Evolutionary conservation across 352 stramenopile genomes (phyloP).

Genomic region (Phytopythium helicoides): DNA sequence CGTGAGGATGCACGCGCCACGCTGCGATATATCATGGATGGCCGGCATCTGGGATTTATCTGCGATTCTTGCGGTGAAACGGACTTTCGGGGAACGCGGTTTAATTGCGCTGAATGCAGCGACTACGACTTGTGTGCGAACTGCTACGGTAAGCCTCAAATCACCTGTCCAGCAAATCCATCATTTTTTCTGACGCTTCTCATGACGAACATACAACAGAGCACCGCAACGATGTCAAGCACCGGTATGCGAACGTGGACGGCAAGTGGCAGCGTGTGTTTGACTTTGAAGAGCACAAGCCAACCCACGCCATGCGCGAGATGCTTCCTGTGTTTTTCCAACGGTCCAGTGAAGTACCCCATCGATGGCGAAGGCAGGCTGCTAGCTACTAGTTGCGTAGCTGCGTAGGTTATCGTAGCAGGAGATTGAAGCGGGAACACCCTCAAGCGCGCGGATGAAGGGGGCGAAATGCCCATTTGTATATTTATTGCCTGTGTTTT

Average conservation of each 20-base stretch:
- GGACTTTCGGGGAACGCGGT: slow-evolving; percentile 71
- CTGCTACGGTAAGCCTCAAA: slow-evolving; percentile 45
- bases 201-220: slow-evolving; percentile 18
- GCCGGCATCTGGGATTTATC: slow-evolving; percentile 76
- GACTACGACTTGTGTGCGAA: slow-evolving; percentile 73
- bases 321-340: slow-evolving; percentile 73
- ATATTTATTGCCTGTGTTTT: slow-evolving; percentile 9
- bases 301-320: slow-evolving; percentile 51
- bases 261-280: slow-evolving; percentile 78
- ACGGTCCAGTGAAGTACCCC: neutral
- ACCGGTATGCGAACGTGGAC: slow-evolving; percentile 79
- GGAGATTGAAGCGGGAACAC: neutral
- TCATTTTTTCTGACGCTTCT: neutral
- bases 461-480: neutral
- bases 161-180: neutral
- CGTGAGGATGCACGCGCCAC: slow-evolving; percentile 60
- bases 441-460: neutral
- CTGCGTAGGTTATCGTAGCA: neutral
- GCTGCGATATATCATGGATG: slow-evolving; percentile 81
- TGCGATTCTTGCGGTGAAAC: slow-evolving; percentile 81
- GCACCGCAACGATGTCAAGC: slow-evolving; percentile 54
- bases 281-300: slow-evolving; percentile 71
- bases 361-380: no score
- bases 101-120: slow-evolving; percentile 71
- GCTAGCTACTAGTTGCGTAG: no score